Evolutionary conservation across 2,329 filamentous ascomycete species (phyloP).

Genomic region (Thermothelomyces thermophilus): DNA sequence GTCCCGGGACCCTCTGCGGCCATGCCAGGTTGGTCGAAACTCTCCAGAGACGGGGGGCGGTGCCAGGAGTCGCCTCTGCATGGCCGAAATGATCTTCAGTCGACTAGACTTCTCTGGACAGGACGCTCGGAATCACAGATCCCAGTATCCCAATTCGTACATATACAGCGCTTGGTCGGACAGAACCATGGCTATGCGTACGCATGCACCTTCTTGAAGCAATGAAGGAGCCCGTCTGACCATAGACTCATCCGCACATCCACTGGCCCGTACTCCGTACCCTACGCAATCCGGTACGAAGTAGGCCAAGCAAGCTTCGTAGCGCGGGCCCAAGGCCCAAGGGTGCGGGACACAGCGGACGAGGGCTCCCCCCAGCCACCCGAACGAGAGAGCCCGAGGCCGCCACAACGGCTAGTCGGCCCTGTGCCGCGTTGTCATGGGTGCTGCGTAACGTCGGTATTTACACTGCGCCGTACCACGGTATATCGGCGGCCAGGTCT

Average conservation of each 20-base stretch:
- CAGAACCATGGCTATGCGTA: background rate
- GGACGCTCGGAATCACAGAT: background rate
- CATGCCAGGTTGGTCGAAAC: background rate
- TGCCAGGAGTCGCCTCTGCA: background rate
- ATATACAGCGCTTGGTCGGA: background rate
- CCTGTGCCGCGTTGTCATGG: too few relatives aligned
- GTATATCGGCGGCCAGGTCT: too few relatives aligned
- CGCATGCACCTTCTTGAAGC: background rate
- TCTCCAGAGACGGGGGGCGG: background rate
- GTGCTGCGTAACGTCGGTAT: too few relatives aligned
- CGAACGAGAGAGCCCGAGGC: background rate
- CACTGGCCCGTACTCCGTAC: too few relatives aligned
- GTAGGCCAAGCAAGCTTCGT: too few relatives aligned
- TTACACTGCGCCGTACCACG: too few relatives aligned
- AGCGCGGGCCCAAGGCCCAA: too few relatives aligned
- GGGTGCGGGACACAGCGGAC: too few relatives aligned
- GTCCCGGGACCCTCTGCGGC: background rate
- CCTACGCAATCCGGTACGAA: too few relatives aligned
- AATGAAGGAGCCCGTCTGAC: too few relatives aligned
- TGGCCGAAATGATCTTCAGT: background rate
- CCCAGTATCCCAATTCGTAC: constrained; percentile 1
- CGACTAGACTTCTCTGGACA: background rate
- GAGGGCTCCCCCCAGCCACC: background rate
- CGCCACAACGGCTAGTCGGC: too few relatives aligned
- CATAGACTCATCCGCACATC: too few relatives aligned